A percentile compares a stretch with the other conserved stretches of the same genome.
Conservation (phyloP, 305 asterid genomes). For the Fraxinus nigra region DNA sequence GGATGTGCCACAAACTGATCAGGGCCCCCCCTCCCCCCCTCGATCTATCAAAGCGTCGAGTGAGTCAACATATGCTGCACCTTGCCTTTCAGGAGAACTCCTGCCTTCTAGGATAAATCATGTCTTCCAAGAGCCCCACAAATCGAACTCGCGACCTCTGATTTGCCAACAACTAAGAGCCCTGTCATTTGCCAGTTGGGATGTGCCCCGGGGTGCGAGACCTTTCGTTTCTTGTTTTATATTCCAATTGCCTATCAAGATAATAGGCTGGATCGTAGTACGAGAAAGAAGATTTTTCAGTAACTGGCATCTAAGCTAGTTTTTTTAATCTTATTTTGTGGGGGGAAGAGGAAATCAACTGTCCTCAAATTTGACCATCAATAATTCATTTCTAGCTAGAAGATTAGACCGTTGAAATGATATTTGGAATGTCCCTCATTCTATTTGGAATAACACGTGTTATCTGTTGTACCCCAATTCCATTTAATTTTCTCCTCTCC, state of each 20-base stretch:
- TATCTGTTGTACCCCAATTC: neutral
- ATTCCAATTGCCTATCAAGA: neutral
- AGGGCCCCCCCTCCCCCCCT: no score
- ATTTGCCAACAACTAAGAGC: no score
- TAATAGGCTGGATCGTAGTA: neutral
- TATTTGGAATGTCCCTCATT: neutral
- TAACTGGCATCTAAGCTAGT: neutral
- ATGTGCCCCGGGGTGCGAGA: neutral
- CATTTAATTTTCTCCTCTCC: neutral
- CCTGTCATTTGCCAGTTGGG: no score
- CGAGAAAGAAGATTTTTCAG: neutral
- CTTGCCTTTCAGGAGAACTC: no score
- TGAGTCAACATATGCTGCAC: no score
- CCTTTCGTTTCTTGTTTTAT: neutral
- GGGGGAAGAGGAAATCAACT: neutral
- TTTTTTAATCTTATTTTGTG: neutral
- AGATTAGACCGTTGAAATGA: neutral
- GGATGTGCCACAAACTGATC: no score
- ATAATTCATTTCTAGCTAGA: neutral
- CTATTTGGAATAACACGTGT: neutral
- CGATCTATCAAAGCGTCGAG: no score
- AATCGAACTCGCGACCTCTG: no score
- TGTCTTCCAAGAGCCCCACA: no score
- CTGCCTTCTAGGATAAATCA: no score
- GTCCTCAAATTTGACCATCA: neutral